Percentiles rank a stretch among this genome's conserved stretches.
phyloP scores from a whole-genome alignment of 2,329 filamentous ascomycete species.

The Diaporthe caulivora region DNA sequence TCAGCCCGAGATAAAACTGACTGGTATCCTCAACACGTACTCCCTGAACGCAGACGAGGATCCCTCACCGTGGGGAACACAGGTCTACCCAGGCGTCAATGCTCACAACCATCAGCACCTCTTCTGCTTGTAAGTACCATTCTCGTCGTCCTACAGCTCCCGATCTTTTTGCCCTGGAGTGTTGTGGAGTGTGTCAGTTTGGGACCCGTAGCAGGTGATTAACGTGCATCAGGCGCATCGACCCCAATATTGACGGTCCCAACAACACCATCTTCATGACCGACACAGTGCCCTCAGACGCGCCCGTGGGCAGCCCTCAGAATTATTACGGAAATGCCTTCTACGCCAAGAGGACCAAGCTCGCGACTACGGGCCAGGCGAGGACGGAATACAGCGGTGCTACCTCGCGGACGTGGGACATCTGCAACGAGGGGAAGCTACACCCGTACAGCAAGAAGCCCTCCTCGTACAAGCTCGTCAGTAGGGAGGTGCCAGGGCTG shows the following conservation, averaged over 20 bases:
- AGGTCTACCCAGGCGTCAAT: constrained; percentile 91
- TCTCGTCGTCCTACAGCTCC: too few species aligned
- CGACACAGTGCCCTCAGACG: constrained; percentile 78
- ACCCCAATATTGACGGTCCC: constrained; percentile 88
- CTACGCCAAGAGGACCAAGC: constrained; percentile 85
- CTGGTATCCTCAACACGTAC: constrained; percentile 94
- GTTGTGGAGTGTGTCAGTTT: too few species aligned
- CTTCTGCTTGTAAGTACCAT: constrained; percentile 92
- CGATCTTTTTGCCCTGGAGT: too few species aligned
- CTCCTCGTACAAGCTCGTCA: constrained; percentile 89
- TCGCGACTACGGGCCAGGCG: constrained; percentile 75
- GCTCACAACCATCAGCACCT: constrained; percentile 97
- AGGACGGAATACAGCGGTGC: constrained; percentile 85
- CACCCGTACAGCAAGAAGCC: constrained; percentile 90
- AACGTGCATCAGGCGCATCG: too few species aligned
- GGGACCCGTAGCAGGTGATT: too few species aligned
- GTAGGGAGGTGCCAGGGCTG: constrained; percentile 82
- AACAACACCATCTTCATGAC: constrained; percentile 88
- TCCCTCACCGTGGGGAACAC: constrained; percentile 87
- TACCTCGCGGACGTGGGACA: constrained; percentile 89
- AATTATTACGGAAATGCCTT: constrained; percentile 95
- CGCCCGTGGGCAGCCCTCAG: constrained; percentile 81
- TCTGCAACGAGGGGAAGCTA: constrained; percentile 85
- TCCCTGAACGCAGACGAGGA: constrained; percentile 84
- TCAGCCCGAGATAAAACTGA: constrained; percentile 91